Percentiles rank a stretch among this genome's conserved stretches.
These are phyloP conservation scores for Castanopsis chinensis DNA, from an alignment of 306 rosid species.

Conservation along the genomic window DNA sequence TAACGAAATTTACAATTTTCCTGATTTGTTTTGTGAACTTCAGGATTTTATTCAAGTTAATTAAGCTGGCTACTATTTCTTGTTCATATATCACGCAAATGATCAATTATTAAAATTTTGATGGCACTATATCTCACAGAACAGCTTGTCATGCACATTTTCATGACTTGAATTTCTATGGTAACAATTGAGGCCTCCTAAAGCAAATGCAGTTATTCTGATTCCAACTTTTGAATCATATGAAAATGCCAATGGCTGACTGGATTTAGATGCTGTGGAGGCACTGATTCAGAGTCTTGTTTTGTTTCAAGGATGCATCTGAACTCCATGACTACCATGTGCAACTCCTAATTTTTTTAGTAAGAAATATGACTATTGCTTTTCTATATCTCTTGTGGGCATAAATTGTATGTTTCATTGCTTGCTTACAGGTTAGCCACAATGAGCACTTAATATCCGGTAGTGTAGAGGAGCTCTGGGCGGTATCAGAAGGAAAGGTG, in stretches of 20 bases:
- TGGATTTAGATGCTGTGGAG: constrained; percentile 99
- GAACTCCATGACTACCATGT: neutral
- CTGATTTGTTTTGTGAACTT: neutral
- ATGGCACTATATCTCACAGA: neutral
- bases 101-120: neutral
- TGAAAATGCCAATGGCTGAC: constrained; percentile 19
- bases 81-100: neutral
- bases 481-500: constrained; percentile 76
- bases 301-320: constrained; percentile 81
- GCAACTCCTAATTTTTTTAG: neutral
- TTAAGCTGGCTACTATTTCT: neutral
- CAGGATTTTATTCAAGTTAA: neutral
- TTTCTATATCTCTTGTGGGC: neutral
- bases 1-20: neutral
- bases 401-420: neutral
- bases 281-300: constrained; percentile 97
- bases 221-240: neutral
- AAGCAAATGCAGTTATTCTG: neutral
- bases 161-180: neutral
- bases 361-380: neutral
- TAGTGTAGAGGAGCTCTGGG: constrained; percentile 97
- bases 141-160: neutral
- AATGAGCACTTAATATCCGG: constrained; percentile 96
- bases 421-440: constrained; percentile 80
- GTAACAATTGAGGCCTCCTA: neutral